Evolutionary conservation across 140 eudicot genomes (phyloP).

Genomic region (Flaveria floridana): DNA sequence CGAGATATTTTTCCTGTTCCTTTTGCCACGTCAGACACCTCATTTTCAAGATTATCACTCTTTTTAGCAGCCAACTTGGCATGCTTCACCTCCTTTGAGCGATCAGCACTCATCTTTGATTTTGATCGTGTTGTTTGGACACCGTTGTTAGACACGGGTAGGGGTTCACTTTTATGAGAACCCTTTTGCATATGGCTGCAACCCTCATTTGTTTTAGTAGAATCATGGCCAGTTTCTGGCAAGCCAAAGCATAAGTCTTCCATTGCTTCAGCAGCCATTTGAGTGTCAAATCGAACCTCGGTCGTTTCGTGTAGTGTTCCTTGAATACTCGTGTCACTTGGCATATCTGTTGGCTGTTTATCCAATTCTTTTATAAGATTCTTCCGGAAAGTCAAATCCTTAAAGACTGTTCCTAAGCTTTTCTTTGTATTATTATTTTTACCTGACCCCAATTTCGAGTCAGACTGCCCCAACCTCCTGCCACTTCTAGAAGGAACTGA

Average conservation of each 20-base stretch:
- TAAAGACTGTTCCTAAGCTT: constrained; percentile 27
- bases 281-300: constrained; percentile 73
- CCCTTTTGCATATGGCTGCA: constrained; percentile 15
- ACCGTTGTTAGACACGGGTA: constrained; percentile 29
- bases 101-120: constrained; percentile 27
- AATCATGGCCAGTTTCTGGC: constrained; percentile 22
- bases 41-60: constrained; percentile 22
- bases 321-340: constrained; percentile 31
- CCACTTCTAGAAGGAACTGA: constrained; percentile 35
- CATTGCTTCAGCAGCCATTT: constrained; percentile 98
- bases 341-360: constrained; percentile 36
- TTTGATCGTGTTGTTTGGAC: constrained; percentile 48
- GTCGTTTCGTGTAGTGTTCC: constrained; percentile 26
- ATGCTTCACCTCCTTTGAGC: constrained; percentile 32
- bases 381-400: constrained; percentile 23
- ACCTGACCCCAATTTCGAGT: constrained; percentile 42
- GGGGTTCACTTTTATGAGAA: constrained; percentile 26
- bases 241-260: constrained; percentile 57
- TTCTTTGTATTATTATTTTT: constrained; percentile 30
- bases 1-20: constrained; percentile 23
- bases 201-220: constrained; percentile 25
- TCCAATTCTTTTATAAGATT: constrained; percentile 45
- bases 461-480: constrained; percentile 29
- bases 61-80: constrained; percentile 30
- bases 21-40: constrained; percentile 19